phyloP scores from a whole-genome alignment of 176 grass and related monocot genomes.

The Eleusine indica region DNA sequence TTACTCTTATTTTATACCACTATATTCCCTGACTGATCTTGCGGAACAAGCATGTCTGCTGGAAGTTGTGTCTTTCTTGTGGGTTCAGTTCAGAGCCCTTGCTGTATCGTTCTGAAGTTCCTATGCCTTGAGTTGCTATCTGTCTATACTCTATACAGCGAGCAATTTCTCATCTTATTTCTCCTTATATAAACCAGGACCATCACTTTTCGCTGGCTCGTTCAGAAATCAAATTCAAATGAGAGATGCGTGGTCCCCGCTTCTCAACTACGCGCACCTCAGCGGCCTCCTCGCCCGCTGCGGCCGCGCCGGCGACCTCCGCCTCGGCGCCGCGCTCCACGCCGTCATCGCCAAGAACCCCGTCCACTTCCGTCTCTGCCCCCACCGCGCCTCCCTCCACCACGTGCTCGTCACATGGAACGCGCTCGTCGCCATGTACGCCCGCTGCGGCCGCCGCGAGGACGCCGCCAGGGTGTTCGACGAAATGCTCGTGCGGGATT shows the following conservation, averaged over 20 bases:
- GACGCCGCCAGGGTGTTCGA: conserved; percentile 70
- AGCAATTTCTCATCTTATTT: background rate
- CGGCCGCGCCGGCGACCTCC: conserved; percentile 55
- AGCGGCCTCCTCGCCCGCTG: conserved; percentile 67
- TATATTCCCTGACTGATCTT: background rate
- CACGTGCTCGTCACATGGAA: conserved; percentile 66
- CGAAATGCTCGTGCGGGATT: conserved; percentile 72
- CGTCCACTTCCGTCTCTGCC: conserved; percentile 42
- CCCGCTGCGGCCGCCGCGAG: conserved; percentile 48
- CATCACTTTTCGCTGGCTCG: background rate
- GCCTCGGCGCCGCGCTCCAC: conserved; percentile 68
- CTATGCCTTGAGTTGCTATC: background rate
- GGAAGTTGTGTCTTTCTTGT: background rate
- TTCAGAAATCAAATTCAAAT: conserved; percentile 7
- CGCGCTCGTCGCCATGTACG: conserved; percentile 71
- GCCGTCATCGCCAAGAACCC: conserved; percentile 58
- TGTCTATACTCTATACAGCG: background rate
- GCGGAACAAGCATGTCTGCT: background rate
- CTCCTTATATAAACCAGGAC: background rate
- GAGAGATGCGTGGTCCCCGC: conserved; percentile 34
- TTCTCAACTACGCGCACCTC: conserved; percentile 57
- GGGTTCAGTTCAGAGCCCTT: background rate
- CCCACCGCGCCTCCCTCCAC: background rate
- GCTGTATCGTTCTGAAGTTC: background rate
- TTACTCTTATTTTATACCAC: background rate